Conservation (phyloP, 345 rosid genomes). For the Clarkia xantiana region DNA sequence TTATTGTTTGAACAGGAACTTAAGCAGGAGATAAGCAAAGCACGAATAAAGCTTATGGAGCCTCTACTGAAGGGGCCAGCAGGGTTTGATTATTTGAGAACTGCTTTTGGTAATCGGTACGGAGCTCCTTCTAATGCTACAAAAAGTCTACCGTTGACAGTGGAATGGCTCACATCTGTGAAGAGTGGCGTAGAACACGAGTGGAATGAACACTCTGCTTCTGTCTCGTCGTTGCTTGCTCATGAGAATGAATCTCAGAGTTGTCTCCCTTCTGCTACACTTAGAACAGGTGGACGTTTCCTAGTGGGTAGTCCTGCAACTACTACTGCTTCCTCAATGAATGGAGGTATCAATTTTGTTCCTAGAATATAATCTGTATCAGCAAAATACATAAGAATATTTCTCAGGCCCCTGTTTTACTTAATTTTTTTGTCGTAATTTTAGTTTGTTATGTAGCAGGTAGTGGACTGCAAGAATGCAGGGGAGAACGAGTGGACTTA, state of each 20-base stretch:
- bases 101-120: conserved; percentile 43
- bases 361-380: neutral
- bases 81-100: conserved; percentile 57
- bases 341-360: conserved; percentile 18
- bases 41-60: conserved; percentile 62
- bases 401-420: neutral
- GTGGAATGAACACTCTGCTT: conserved; percentile 59
- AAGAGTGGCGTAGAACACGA: conserved; percentile 36
- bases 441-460: conserved; percentile 10
- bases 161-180: conserved; percentile 51
- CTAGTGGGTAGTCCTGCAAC: conserved; percentile 15
- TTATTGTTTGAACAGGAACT: conserved; percentile 28
- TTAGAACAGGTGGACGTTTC: conserved; percentile 72
- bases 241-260: conserved; percentile 32
- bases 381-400: neutral
- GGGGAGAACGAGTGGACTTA: conserved; percentile 58
- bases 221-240: conserved; percentile 27
- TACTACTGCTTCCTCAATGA: conserved; percentile 12
- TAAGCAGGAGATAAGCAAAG: conserved; percentile 57
- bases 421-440: conserved; percentile 6
- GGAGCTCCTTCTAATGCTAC: conserved; percentile 41
- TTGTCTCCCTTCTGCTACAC: conserved; percentile 32
- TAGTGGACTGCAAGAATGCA: conserved; percentile 37
- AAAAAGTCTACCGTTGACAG: conserved; percentile 37
- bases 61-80: conserved; percentile 73